Conservation (phyloP, 2,329 filamentous ascomycete genomes). For the Diaporthe eres region DNA sequence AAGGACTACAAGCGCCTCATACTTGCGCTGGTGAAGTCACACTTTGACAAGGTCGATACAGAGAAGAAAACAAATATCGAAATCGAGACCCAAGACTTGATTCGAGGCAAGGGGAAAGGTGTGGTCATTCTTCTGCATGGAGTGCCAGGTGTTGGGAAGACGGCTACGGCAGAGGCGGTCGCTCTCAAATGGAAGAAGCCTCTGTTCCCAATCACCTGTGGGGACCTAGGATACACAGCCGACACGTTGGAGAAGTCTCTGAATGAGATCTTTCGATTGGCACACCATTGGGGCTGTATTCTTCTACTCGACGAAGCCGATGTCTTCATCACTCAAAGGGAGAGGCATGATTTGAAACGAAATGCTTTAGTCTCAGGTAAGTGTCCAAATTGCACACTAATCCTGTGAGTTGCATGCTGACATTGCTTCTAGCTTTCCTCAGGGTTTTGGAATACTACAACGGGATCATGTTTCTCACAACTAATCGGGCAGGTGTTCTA, state of each 20-base stretch:
- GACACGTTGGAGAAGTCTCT: conserved; percentile 48
- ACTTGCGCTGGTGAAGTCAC: conserved; percentile 1
- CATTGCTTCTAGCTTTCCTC: background rate
- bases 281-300: conserved; percentile 55
- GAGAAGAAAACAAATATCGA: background rate
- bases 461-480: conserved; percentile 56
- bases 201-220: conserved; percentile 50
- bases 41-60: conserved; percentile 11
- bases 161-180: conserved; percentile 55
- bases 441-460: conserved; percentile 47
- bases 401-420: accelerated
- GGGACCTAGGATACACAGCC: conserved; percentile 49
- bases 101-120: conserved; percentile 52
- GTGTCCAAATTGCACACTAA: accelerated
- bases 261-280: conserved; percentile 47
- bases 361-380: conserved; percentile 48
- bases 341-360: conserved; percentile 45
- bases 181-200: conserved; percentile 50
- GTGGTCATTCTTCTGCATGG: conserved; percentile 54
- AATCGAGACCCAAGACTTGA: conserved; percentile 24
- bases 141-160: conserved; percentile 56
- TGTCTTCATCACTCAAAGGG: conserved; percentile 54
- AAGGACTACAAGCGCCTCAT: background rate
- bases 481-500: conserved; percentile 49
- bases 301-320: conserved; percentile 58